Evolutionary conservation across 805 yeast species (phyloP).

Genomic region (Yarrowia yakushimensis): DNA sequence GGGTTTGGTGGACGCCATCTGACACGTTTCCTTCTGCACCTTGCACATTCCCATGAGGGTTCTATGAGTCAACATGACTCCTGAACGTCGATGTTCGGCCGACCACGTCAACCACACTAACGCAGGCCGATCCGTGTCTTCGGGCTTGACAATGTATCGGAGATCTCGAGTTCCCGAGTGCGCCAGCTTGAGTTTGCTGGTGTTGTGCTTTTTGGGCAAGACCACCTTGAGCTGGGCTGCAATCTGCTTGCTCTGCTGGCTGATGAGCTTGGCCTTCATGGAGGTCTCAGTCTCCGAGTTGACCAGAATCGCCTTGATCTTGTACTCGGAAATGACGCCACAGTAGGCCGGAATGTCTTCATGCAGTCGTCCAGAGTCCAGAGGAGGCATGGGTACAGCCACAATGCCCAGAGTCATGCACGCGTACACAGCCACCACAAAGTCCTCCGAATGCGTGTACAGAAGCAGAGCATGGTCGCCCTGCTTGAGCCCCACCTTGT

Average conservation of each 20-base stretch:
- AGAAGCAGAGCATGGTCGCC: slow-evolving; percentile 76
- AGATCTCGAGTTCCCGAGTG: slow-evolving; percentile 31
- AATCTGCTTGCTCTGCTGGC: slow-evolving; percentile 52
- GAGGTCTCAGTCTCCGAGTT: slow-evolving; percentile 71
- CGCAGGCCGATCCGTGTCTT: slow-evolving; percentile 46
- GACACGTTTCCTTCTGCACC: slow-evolving; percentile 87
- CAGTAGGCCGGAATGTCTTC: slow-evolving; percentile 72
- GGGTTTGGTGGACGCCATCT: slow-evolving; percentile 65
- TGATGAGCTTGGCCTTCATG: slow-evolving; percentile 63
- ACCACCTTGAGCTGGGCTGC: slow-evolving; percentile 35
- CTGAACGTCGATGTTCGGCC: slow-evolving; percentile 65
- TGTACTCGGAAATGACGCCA: slow-evolving; percentile 64
- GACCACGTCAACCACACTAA: slow-evolving; percentile 67
- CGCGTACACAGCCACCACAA: slow-evolving; percentile 75
- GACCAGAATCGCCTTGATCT: slow-evolving; percentile 67
- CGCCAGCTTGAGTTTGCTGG: slow-evolving; percentile 51
- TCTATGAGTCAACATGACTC: slow-evolving; percentile 53
- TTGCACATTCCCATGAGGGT: slow-evolving; percentile 76
- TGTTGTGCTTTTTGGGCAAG: slow-evolving; percentile 59
- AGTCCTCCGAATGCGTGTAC: slow-evolving; percentile 87
- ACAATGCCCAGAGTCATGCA: slow-evolving; percentile 78
- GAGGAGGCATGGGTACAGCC: slow-evolving; percentile 71
- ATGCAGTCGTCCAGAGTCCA: slow-evolving; percentile 60
- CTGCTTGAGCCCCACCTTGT: slow-evolving; percentile 57
- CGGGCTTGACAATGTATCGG: slow-evolving; percentile 16